Evolutionary conservation across 257 asterid species (phyloP).

Genomic region (Nicotiana tomentosiformis): DNA sequence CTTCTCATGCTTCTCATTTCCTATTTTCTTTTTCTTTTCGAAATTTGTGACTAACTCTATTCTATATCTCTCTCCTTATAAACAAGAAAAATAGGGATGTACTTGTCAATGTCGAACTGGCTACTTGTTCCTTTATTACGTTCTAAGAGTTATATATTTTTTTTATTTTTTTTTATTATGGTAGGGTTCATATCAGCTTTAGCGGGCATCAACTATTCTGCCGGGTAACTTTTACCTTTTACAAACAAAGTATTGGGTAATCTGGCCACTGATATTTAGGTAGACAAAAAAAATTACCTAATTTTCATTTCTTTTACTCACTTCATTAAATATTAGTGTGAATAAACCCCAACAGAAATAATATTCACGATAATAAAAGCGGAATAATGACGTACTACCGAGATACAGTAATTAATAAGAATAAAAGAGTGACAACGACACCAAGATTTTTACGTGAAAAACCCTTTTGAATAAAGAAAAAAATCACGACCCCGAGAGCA

Average conservation of each 20-base stretch:
- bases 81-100: not conserved
- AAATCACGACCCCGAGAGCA: no score
- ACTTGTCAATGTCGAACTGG: not conserved
- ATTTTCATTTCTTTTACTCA: not conserved
- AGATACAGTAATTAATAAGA: no score
- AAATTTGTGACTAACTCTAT: not conserved
- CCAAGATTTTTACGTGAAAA: no score
- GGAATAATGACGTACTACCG: no score
- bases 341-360: no score
- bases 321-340: no score
- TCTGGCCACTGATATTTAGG: no score
- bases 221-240: not conserved
- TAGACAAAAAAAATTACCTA: not conserved
- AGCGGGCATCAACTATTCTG: not conserved
- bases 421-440: no score
- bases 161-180: no score
- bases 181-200: not conserved
- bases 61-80: not conserved
- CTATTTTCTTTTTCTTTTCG: not conserved
- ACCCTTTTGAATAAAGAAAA: no score
- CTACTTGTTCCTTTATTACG: not conserved
- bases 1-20: not conserved
- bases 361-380: no score
- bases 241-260: not conserved
- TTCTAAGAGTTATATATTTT: no score